phyloP scores from a whole-genome alignment of 2,329 filamentous ascomycete genomes.

The Aspergillus unguis region DNA sequence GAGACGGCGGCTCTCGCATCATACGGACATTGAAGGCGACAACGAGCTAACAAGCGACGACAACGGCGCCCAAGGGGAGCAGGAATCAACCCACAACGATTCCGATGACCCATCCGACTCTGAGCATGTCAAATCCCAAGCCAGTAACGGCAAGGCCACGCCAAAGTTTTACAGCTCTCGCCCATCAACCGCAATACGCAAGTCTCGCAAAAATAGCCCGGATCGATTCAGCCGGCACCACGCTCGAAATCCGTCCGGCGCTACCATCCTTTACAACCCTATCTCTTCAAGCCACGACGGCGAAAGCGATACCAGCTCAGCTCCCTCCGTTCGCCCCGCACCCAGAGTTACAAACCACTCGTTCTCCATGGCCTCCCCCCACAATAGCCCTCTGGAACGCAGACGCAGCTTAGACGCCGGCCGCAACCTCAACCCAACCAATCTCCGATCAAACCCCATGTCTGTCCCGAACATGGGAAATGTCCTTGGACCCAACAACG shows the following conservation, averaged over 20 bases:
- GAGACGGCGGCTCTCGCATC: conserved; percentile 49
- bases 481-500: conserved; percentile 47
- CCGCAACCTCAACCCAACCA: conserved; percentile 57
- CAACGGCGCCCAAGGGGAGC: conserved; percentile 52
- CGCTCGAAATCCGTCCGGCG: conserved; percentile 71
- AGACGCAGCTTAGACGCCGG: conserved; percentile 32
- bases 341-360: conserved; percentile 26
- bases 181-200: conserved; percentile 42
- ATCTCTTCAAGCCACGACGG: conserved; percentile 44
- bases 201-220: conserved; percentile 36
- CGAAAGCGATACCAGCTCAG: conserved; percentile 27
- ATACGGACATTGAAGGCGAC: conserved; percentile 82
- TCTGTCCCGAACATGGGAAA: conserved; percentile 56
- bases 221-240: conserved; percentile 50
- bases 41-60: conserved; percentile 84
- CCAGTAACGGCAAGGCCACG: conserved; percentile 23
- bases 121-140: conserved; percentile 9
- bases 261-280: conserved; percentile 81
- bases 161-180: conserved; percentile 38
- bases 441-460: conserved; percentile 52
- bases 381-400: conserved; percentile 43
- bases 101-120: conserved; percentile 15
- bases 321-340: conserved; percentile 19
- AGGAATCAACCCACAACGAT: conserved; percentile 18
- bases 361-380: conserved; percentile 34